Evolutionary conservation across 768 basidiomycete genomes (phyloP).

Genomic region (Lepiota venenata): DNA sequence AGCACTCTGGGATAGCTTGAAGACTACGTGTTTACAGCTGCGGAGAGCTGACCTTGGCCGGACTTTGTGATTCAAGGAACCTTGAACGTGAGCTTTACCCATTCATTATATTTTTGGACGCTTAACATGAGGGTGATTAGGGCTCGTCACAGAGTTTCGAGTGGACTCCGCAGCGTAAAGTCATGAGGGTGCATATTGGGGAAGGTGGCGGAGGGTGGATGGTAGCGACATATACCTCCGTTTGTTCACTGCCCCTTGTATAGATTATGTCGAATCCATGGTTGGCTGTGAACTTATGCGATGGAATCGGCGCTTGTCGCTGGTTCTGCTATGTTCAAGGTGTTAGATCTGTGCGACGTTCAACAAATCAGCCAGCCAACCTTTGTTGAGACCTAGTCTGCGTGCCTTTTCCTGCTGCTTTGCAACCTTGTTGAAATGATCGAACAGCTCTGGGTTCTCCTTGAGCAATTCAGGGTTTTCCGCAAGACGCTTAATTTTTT

Average conservation of each 20-base stretch:
- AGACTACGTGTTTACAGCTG: slow-evolving; percentile 79
- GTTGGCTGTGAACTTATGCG: neutral
- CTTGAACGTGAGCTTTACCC: slow-evolving; percentile 47
- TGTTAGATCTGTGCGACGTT: neutral
- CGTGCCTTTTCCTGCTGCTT: slow-evolving; percentile 19
- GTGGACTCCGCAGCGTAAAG: neutral
- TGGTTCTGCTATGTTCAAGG: slow-evolving; percentile 8
- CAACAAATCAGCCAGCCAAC: neutral
- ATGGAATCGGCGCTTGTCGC: neutral
- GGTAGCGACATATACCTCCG: neutral
- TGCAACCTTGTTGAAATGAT: slow-evolving; percentile 19
- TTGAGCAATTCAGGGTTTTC: slow-evolving; percentile 31
- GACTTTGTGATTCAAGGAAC: slow-evolving; percentile 68
- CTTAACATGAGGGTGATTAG: neutral
- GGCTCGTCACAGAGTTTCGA: slow-evolving; percentile 1
- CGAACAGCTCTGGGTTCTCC: slow-evolving; percentile 27
- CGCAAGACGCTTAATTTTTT: slow-evolving; percentile 42
- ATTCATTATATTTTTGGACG: neutral
- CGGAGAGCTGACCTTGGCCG: slow-evolving; percentile 73
- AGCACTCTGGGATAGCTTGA: slow-evolving; percentile 86
- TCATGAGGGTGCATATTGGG: neutral
- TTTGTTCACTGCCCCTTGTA: neutral
- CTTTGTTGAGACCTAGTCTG: slow-evolving; percentile 17
- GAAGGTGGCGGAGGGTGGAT: neutral
- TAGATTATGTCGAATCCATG: neutral